Percentiles rank a stretch among this genome's conserved stretches.
phyloP scores from a whole-genome alignment of 306 rosid species.

The Inga laurina region DNA sequence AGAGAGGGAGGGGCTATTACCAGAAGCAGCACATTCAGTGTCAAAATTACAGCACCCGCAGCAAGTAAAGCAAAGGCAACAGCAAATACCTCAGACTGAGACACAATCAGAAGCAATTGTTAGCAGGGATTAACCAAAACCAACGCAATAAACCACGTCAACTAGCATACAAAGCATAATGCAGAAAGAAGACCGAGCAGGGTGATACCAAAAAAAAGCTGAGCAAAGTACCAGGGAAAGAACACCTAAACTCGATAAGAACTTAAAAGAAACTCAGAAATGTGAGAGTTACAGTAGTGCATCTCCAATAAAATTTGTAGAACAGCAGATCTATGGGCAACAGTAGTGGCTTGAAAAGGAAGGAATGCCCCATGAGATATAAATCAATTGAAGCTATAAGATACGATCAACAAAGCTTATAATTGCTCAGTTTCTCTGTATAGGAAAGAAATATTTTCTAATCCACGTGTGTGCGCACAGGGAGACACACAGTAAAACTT shows the following conservation, averaged over 20 bases:
- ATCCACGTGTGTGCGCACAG: background rate
- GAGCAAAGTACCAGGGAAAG: background rate
- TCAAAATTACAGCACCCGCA: conserved; percentile 90
- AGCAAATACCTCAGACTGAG: conserved; percentile 95
- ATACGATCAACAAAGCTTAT: background rate
- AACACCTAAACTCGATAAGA: background rate
- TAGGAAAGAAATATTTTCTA: background rate
- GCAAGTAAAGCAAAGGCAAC: conserved; percentile 99
- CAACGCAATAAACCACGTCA: background rate
- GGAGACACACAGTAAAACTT: background rate
- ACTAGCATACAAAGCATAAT: background rate
- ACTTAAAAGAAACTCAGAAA: background rate
- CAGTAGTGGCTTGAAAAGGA: background rate
- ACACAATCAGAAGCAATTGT: conserved; percentile 24
- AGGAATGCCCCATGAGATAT: background rate
- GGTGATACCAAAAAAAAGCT: conserved; percentile 3
- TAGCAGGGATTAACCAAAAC: conserved; percentile 25
- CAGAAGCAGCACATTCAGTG: conserved; percentile 96
- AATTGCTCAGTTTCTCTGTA: background rate
- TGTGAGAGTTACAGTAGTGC: background rate
- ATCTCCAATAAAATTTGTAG: conserved; percentile 8
- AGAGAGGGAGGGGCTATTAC: conserved; percentile 51
- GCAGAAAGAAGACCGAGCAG: background rate
- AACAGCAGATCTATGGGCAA: background rate
- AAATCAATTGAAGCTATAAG: background rate